Evolutionary conservation across 2,329 filamentous ascomycete genomes (phyloP).

Genomic region (Penicillium brasilianum): DNA sequence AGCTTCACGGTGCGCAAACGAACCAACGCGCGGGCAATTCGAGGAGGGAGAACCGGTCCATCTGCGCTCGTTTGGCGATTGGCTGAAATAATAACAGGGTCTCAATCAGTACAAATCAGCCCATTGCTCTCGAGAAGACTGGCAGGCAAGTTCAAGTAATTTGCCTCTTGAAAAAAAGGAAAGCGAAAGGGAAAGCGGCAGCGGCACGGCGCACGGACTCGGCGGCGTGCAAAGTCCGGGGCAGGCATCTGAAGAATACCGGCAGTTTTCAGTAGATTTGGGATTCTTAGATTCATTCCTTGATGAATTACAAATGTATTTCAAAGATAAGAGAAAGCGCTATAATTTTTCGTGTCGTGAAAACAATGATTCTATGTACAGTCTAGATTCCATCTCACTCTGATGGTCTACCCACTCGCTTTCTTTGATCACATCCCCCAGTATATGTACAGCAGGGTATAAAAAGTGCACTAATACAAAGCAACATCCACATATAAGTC

Average conservation of each 20-base stretch:
- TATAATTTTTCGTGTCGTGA: conserved; percentile 8
- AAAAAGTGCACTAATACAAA: conserved; percentile 5
- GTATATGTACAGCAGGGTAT: conserved; percentile 20
- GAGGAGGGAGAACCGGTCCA: conserved; percentile 1
- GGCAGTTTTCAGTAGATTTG: no score
- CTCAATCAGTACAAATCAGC: no score
- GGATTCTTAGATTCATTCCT: not conserved
- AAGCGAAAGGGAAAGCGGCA: conserved; percentile 2
- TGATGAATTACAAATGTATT: no score
- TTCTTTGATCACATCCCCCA: not conserved
- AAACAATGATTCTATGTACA: conserved; percentile 19
- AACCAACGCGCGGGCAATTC: not conserved
- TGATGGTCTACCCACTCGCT: conserved; percentile 10
- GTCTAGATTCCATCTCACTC: conserved; percentile 14
- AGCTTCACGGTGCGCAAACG: conserved; percentile 7
- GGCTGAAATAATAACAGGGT: not conserved
- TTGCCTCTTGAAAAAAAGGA: not conserved
- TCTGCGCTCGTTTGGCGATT: not conserved
- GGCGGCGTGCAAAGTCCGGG: conserved; percentile 7
- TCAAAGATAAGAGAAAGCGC: not conserved
- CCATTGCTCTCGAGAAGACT: not conserved
- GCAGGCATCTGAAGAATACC: not conserved
- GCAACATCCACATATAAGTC: not conserved
- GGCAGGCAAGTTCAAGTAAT: not conserved
- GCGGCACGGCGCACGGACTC: conserved; percentile 7